A percentile compares a stretch with the other conserved stretches of the same genome.
Conservation (phyloP, 2,329 filamentous ascomycete species). For the Aspergillus quadricinctus region DNA sequence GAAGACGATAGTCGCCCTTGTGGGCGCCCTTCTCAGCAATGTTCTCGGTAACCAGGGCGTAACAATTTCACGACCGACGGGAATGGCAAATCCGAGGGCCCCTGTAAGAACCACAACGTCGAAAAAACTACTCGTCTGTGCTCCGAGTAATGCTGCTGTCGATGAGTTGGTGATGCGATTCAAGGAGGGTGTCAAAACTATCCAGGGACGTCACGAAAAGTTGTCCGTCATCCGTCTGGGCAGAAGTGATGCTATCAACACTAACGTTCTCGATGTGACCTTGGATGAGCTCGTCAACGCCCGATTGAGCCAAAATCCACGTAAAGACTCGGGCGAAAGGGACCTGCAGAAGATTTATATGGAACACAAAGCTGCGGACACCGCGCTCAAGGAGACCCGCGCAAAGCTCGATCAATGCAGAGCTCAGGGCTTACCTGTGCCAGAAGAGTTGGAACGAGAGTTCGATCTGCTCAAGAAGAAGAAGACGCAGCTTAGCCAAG, state of each 20-base stretch:
- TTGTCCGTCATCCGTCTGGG: conserved; percentile 87
- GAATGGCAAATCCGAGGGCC: conserved; percentile 32
- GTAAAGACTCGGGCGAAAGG: conserved; percentile 44
- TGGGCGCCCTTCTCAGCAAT: conserved; percentile 74
- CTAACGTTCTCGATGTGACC: conserved; percentile 82
- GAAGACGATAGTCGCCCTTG: conserved; percentile 95
- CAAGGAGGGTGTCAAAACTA: conserved; percentile 78
- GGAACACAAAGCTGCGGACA: conserved; percentile 57
- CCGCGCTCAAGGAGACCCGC: conserved; percentile 66
- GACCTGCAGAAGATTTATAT: conserved; percentile 65
- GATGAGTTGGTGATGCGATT: conserved; percentile 93
- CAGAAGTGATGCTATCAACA: conserved; percentile 86
- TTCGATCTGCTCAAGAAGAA: conserved; percentile 74
- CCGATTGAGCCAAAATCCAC: conserved; percentile 52
- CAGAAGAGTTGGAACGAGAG: conserved; percentile 61
- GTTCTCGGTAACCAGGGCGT: conserved; percentile 49
- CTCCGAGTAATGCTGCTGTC: conserved; percentile 97
- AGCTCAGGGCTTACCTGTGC: conserved; percentile 43
- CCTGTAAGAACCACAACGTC: conserved; percentile 37
- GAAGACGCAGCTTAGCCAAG: conserved; percentile 70
- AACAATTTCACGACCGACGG: conserved; percentile 42
- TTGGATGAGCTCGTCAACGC: conserved; percentile 85
- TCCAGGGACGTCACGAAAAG: conserved; percentile 65
- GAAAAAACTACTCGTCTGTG: conserved; percentile 92
- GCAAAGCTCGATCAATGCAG: conserved; percentile 66